Evolutionary conservation across 2,329 filamentous ascomycete species (phyloP).

Genomic region (Colletotrichum camelliae): DNA sequence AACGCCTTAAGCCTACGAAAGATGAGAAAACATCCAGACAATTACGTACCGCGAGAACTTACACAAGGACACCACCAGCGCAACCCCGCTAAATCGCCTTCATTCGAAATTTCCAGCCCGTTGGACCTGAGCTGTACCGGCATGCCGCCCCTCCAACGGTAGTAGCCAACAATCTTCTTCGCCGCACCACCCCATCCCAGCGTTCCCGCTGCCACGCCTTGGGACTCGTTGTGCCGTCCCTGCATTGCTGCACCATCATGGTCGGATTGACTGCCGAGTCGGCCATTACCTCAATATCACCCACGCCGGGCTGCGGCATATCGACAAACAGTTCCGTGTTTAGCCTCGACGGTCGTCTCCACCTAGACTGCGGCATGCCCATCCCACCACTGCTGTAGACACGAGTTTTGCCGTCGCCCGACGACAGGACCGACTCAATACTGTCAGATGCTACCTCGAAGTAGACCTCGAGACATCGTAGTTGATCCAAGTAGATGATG

Average conservation of each 20-base stretch:
- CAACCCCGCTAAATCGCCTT: background rate
- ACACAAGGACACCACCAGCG: background rate
- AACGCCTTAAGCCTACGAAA: background rate
- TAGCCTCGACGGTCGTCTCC: background rate
- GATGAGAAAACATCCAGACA: background rate
- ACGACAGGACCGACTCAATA: constrained; percentile 20
- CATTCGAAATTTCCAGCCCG: constrained; percentile 13
- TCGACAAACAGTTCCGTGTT: constrained; percentile 23
- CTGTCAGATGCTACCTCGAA: constrained; percentile 42
- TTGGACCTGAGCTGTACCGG: constrained; percentile 12
- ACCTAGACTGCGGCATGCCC: constrained; percentile 33
- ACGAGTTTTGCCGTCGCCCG: background rate
- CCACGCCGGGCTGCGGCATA: constrained; percentile 9
- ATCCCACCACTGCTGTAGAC: background rate
- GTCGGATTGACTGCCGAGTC: constrained; percentile 25
- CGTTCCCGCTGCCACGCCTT: constrained; percentile 46
- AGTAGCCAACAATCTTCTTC: constrained; percentile 44
- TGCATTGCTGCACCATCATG: constrained; percentile 33
- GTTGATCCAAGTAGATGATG: constrained; percentile 54
- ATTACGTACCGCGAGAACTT: background rate
- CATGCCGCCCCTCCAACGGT: constrained; percentile 23
- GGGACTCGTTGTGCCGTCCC: constrained; percentile 28
- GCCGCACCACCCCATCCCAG: constrained; percentile 53
- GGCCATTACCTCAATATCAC: constrained; percentile 22
- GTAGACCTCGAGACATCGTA: constrained; percentile 52